A percentile compares a stretch with the other conserved stretches of the same genome.
phyloP scores from a whole-genome alignment of 2,329 filamentous ascomycete genomes.

The Sporothrix mexicana region DNA sequence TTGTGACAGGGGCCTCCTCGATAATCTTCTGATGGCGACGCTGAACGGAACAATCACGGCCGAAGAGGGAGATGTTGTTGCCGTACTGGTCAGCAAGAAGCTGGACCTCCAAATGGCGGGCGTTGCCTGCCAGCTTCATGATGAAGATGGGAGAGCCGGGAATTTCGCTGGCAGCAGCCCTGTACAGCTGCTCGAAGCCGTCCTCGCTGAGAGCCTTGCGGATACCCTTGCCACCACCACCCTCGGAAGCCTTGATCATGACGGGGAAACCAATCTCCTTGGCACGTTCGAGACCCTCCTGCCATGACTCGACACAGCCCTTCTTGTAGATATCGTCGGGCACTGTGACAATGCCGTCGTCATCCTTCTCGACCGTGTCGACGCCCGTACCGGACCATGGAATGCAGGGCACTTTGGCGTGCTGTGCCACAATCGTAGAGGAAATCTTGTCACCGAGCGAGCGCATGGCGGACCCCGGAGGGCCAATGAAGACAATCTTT shows the following conservation, averaged over 20 bases:
- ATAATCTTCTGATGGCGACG: constrained; percentile 99
- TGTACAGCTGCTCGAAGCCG: constrained; percentile 85
- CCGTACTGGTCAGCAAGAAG: constrained; percentile 98
- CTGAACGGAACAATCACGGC: constrained; percentile 98
- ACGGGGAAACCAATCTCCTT: constrained; percentile 95
- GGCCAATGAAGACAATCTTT: constrained; percentile 99
- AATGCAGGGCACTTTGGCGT: constrained; percentile 94
- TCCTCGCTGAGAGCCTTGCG: constrained; percentile 89
- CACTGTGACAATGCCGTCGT: constrained; percentile 89
- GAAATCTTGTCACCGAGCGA: constrained; percentile 99
- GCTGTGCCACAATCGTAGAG: constrained; percentile 97
- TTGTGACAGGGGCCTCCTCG: constrained; percentile 96
- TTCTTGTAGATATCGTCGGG: constrained; percentile 82
- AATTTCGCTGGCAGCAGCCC: constrained; percentile 95
- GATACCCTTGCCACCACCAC: constrained; percentile 98
- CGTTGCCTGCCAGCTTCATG: constrained; percentile 98
- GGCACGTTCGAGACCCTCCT: constrained; percentile 88
- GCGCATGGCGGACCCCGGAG: constrained; percentile 96
- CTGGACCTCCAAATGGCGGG: constrained; percentile 96
- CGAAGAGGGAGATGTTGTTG: constrained; percentile 99
- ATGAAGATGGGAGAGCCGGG: constrained; percentile 99
- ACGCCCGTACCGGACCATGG: constrained; percentile 99
- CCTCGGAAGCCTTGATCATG: constrained; percentile 99
- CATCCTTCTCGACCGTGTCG: constrained; percentile 76
- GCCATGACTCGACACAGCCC: constrained; percentile 86